phyloP scores from a whole-genome alignment of 164 flowering plant genomes.

The Stephania cephalantha region DNA sequence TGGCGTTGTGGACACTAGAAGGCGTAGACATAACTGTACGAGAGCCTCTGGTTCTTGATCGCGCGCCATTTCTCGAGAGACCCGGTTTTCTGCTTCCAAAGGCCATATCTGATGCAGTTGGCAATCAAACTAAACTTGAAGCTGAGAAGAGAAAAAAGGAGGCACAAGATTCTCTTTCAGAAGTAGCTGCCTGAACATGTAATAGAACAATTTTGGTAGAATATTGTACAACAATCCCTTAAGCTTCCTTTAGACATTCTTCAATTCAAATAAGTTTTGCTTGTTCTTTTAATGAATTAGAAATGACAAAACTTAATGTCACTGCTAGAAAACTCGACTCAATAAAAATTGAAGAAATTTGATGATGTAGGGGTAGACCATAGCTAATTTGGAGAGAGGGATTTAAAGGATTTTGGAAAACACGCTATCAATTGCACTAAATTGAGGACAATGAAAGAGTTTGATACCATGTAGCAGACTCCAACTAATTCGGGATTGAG shows the following conservation, averaged over 20 bases:
- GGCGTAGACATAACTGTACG: constrained; percentile 53
- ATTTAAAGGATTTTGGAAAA: too few species aligned
- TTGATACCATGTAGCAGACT: too few species aligned
- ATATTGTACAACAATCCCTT: not conserved
- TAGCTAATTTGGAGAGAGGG: too few species aligned
- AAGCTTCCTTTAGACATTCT: not conserved
- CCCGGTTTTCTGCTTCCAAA: constrained; percentile 87
- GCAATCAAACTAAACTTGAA: constrained; percentile 49
- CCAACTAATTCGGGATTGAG: too few species aligned
- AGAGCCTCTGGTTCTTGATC: constrained; percentile 89
- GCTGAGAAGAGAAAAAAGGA: constrained; percentile 34
- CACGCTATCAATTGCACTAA: too few species aligned
- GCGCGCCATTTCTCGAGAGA: constrained; percentile 70
- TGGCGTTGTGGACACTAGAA: constrained; percentile 64
- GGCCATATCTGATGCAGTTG: constrained; percentile 79
- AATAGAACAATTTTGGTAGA: not conserved
- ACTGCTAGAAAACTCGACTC: too few species aligned
- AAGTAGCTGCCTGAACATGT: constrained; percentile 15
- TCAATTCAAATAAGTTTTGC: not conserved
- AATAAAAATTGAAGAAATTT: too few species aligned
- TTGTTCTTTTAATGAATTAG: not conserved
- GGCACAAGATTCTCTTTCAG: constrained; percentile 27
- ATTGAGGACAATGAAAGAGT: too few species aligned
- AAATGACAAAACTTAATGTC: not conserved
- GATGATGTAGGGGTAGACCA: too few species aligned